These are phyloP conservation scores for Bruguiera sexangula DNA, from an alignment of 345 rosid species.

Conservation along the genomic window DNA sequence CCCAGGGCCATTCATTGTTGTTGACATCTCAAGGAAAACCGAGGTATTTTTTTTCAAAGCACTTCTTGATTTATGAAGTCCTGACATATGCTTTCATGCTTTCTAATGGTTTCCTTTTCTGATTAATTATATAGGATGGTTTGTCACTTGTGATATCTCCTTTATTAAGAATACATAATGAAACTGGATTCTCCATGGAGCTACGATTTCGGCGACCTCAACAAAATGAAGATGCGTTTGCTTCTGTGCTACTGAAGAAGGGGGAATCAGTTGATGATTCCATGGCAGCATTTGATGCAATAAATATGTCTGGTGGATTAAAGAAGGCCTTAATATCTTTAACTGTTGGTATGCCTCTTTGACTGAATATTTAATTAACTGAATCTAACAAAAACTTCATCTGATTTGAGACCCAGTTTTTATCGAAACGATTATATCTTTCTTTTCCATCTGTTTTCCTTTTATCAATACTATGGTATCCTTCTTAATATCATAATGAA, in stretches of 20 bases:
- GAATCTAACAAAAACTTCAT: background rate
- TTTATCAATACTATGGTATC: background rate
- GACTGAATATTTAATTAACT: slow-evolving; percentile 7
- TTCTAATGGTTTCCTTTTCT: background rate
- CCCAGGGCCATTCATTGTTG: slow-evolving; percentile 85
- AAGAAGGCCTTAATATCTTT: slow-evolving; percentile 77
- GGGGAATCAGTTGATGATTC: slow-evolving; percentile 87
- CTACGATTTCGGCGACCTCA: slow-evolving; percentile 72
- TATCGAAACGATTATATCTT: background rate
- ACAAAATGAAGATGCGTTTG: slow-evolving; percentile 52
- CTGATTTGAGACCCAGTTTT: background rate
- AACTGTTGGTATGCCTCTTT: slow-evolving; percentile 59
- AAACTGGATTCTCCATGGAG: slow-evolving; percentile 70
- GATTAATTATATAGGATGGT: slow-evolving; percentile 59
- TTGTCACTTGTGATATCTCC: slow-evolving; percentile 80
- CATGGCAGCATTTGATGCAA: slow-evolving; percentile 71
- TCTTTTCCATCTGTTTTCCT: background rate
- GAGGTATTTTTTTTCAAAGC: slow-evolving; percentile 50
- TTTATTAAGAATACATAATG: slow-evolving; percentile 75
- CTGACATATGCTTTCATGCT: slow-evolving; percentile 4
- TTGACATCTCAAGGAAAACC: slow-evolving; percentile 57
- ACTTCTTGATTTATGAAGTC: slow-evolving; percentile 12
- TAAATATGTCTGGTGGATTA: slow-evolving; percentile 60
- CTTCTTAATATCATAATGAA: too few relatives aligned
- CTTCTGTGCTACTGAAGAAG: slow-evolving; percentile 53